Evolutionary conservation across 2,329 filamentous ascomycete species (phyloP).

Genomic region (Talaromyces sp.): DNA sequence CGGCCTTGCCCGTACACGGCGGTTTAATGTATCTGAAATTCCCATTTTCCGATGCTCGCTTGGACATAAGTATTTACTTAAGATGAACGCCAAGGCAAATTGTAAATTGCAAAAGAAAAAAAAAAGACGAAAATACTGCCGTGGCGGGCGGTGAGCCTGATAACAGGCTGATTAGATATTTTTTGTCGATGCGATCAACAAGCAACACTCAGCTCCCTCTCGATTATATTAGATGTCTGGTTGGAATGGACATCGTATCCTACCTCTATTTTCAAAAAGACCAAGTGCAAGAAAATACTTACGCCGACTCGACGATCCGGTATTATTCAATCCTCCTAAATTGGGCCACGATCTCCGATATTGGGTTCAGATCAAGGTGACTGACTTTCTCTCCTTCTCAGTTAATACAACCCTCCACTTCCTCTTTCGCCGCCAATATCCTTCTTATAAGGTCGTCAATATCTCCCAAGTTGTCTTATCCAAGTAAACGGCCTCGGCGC

Average conservation of each 20-base stretch:
- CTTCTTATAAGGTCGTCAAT: background rate
- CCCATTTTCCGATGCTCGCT: conserved; percentile 27
- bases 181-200: background rate
- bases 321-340: background rate
- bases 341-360: background rate
- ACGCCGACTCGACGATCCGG: background rate
- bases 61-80: background rate
- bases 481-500: conserved; percentile 17
- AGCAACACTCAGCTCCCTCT: background rate
- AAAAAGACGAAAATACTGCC: conserved; percentile 34
- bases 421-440: background rate
- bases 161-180: conserved; percentile 25
- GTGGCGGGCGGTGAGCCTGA: conserved; percentile 25
- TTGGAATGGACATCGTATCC: background rate
- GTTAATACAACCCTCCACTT: background rate
- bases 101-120: no score
- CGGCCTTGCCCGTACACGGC: conserved; percentile 44
- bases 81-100: background rate
- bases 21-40: conserved; percentile 43
- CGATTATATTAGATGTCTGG: background rate
- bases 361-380: background rate
- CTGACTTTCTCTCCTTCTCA: background rate
- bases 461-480: conserved; percentile 16
- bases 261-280: background rate
- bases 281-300: background rate